These are phyloP conservation scores for Populus pruinosa DNA, from an alignment of 345 rosid species.

Conservation along the genomic window DNA sequence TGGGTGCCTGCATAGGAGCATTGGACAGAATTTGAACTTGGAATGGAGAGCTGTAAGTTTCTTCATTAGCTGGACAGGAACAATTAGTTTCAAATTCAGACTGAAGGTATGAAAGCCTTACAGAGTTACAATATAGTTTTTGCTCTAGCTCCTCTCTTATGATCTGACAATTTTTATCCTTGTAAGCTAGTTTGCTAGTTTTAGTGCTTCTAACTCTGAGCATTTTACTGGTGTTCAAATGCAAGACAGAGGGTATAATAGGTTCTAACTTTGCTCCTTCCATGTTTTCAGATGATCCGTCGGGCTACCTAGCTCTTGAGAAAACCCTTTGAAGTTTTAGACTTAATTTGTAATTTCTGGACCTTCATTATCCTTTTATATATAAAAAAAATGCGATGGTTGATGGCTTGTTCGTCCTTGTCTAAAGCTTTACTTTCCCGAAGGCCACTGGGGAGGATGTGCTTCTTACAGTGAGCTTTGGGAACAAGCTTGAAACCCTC, in stretches of 20 bases:
- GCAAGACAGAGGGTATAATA: background rate
- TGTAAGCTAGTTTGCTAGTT: background rate
- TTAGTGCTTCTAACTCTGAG: background rate
- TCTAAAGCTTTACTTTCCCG: background rate
- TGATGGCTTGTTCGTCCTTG: background rate
- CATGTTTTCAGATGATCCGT: background rate
- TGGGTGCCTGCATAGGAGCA: slow-evolving; percentile 60
- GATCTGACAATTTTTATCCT: background rate
- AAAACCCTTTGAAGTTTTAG: background rate
- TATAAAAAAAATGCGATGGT: background rate
- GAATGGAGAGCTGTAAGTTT: background rate
- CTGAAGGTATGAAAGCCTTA: background rate
- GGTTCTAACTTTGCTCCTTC: background rate
- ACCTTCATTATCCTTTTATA: background rate
- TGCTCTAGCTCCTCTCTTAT: background rate
- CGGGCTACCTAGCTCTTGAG: background rate
- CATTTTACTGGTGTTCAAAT: background rate
- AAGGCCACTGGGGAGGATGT: background rate
- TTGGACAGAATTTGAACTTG: background rate
- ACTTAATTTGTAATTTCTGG: background rate
- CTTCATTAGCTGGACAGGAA: background rate
- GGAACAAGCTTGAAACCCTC: background rate
- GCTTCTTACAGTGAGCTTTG: background rate
- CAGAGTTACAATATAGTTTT: background rate
- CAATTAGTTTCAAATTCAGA: background rate